Conservation (phyloP, 306 rosid species). For the Glycine tomentella region DNA sequence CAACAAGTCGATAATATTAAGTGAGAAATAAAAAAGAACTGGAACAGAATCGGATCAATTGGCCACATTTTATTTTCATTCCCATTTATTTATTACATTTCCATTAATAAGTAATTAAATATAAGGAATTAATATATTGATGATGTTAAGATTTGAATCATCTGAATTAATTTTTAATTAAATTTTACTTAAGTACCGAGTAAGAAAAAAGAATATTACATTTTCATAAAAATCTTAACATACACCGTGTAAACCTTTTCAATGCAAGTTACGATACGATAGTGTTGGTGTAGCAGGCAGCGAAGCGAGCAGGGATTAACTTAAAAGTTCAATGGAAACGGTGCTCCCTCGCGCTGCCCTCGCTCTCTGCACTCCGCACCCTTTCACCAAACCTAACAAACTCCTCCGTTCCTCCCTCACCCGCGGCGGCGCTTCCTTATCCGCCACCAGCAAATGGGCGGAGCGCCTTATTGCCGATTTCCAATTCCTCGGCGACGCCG, state of each 20-base stretch:
- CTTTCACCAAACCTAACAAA: constrained; percentile 42
- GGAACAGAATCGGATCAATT: no score
- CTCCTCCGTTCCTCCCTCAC: constrained; percentile 7
- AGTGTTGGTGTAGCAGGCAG: neutral
- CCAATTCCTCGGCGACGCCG: constrained; percentile 79
- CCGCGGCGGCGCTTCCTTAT: constrained; percentile 10
- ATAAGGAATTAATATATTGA: no score
- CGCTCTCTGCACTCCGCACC: constrained; percentile 51
- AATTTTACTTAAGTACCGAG: no score
- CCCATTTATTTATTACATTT: no score
- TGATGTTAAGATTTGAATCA: no score
- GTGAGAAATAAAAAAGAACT: no score
- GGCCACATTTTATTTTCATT: no score
- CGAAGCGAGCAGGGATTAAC: constrained; percentile 41
- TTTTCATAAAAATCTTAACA: neutral
- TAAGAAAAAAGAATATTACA: neutral
- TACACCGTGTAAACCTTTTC: neutral
- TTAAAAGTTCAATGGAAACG: constrained; percentile 56
- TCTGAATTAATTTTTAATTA: no score
- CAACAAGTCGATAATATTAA: no score
- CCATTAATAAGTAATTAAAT: no score
- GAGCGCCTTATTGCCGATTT: constrained; percentile 92
- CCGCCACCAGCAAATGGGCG: constrained; percentile 88
- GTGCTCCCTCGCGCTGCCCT: constrained; percentile 58
- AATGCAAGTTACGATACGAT: neutral